These are phyloP conservation scores for Gaeumannomyces sp. DNA, from an alignment of 2,329 filamentous ascomycete species.

Conservation along the genomic window DNA sequence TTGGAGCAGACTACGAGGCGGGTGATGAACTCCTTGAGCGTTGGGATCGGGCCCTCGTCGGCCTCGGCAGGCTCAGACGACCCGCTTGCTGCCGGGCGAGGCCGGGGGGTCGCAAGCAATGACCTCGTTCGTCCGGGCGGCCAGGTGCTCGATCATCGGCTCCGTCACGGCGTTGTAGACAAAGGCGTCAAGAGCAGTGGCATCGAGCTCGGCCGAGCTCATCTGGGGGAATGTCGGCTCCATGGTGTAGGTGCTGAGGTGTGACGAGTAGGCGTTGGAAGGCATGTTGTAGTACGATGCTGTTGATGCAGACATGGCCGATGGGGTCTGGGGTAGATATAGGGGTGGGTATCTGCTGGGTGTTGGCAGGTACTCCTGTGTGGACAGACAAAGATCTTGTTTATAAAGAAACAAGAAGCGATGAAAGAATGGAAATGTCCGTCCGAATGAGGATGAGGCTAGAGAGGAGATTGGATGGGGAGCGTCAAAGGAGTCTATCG, in stretches of 20 bases:
- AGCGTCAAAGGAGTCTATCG: not conserved
- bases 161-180: slow-evolving; percentile 69
- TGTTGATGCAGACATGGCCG: slow-evolving; percentile 6
- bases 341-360: not conserved
- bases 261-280: slow-evolving; percentile 13
- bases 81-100: slow-evolving; percentile 17
- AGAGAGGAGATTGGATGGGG: not conserved
- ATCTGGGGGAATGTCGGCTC: slow-evolving; percentile 37
- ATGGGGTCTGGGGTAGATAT: not conserved
- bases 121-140: slow-evolving; percentile 66
- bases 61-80: slow-evolving; percentile 1
- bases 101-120: slow-evolving; percentile 68
- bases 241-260: slow-evolving; percentile 32
- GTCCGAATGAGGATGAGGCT: not conserved
- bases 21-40: slow-evolving; percentile 84
- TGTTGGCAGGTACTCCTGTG: not conserved
- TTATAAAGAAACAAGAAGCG: slow-evolving; percentile 8
- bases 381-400: slow-evolving; percentile 5
- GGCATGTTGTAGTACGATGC: slow-evolving; percentile 2
- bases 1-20: slow-evolving; percentile 88
- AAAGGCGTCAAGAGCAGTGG: slow-evolving; percentile 71
- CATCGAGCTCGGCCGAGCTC: slow-evolving; percentile 55
- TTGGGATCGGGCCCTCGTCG: slow-evolving; percentile 58
- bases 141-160: slow-evolving; percentile 73
- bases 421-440: slow-evolving; percentile 8